These are phyloP conservation scores for Tremella yokohamensis DNA, from an alignment of 768 basidiomycete species.

Conservation along the genomic window DNA sequence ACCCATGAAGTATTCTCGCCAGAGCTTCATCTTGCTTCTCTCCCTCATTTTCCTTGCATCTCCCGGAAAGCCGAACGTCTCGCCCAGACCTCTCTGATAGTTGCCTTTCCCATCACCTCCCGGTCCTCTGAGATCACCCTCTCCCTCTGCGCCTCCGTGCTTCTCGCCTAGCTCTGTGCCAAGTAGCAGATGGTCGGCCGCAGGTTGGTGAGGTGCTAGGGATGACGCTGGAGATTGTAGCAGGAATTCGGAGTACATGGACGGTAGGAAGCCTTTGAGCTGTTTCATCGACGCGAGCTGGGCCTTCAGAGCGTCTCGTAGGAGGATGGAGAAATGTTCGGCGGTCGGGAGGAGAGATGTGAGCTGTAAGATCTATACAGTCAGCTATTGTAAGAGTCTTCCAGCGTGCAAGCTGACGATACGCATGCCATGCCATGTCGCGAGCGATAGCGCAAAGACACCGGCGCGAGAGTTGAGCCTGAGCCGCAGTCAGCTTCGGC, in stretches of 20 bases:
- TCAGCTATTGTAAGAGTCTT: slow-evolving; percentile 2
- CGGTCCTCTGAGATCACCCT: slow-evolving; percentile 51
- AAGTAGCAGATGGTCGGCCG: slow-evolving; percentile 38
- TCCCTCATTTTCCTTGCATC: slow-evolving; percentile 52
- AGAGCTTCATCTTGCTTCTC: slow-evolving; percentile 78
- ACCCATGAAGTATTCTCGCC: slow-evolving; percentile 84
- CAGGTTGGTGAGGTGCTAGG: slow-evolving; percentile 10
- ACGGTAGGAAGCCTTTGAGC: slow-evolving; percentile 83
- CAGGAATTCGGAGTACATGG: slow-evolving; percentile 90
- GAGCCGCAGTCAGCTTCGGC: slow-evolving; percentile 3
- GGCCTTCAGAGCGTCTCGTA: slow-evolving; percentile 78
- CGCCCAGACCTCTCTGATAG: slow-evolving; percentile 49
- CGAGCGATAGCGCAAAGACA: slow-evolving; percentile 88
- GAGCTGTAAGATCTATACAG: slow-evolving; percentile 69
- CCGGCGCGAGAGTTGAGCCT: slow-evolving; percentile 83
- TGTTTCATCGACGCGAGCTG: slow-evolving; percentile 82
- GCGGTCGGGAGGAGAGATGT: slow-evolving; percentile 90
- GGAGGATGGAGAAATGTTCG: slow-evolving; percentile 81
- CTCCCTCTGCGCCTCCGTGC: slow-evolving; percentile 33
- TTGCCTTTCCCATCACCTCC: slow-evolving; percentile 49
- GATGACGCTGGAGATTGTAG: slow-evolving; percentile 54
- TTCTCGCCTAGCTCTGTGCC: slow-evolving; percentile 24
- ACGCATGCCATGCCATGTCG: slow-evolving; percentile 91
- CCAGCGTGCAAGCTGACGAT: slow-evolving; percentile 60
- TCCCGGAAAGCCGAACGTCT: slow-evolving; percentile 52